phyloP scores from a whole-genome alignment of 2,329 filamentous ascomycete species.

The Exophiala calicioides region DNA sequence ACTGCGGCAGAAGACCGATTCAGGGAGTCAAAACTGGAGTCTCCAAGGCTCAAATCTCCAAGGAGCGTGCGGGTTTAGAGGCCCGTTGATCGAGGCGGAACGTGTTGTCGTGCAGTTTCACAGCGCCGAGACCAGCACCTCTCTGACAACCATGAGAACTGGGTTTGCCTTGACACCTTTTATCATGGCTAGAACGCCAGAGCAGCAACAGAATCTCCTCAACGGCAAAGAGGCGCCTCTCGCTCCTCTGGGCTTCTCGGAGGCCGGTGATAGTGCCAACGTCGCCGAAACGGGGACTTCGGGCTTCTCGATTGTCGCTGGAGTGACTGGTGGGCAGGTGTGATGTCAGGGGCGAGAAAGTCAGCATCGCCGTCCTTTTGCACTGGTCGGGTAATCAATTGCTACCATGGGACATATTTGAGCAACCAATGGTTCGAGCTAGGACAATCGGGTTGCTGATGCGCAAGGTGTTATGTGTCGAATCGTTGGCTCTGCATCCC shows the following conservation, averaged over 20 bases:
- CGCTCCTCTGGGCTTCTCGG: conserved; percentile 55
- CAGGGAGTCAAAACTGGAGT: conserved; percentile 47
- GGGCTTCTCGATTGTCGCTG: conserved; percentile 54
- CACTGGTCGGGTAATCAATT: no score
- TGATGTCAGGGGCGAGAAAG: conserved; percentile 58
- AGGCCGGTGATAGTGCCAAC: conserved; percentile 56
- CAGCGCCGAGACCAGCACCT: conserved; percentile 51
- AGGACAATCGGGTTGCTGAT: conserved; percentile 56
- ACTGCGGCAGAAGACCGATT: conserved; percentile 50
- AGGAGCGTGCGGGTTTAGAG: conserved; percentile 47
- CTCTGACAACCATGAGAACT: conserved; percentile 55
- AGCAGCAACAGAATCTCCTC: conserved; percentile 48
- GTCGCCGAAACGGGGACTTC: conserved; percentile 52
- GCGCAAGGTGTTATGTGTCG: conserved; percentile 57
- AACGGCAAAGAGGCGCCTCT: conserved; percentile 48
- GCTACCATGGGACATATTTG: no score
- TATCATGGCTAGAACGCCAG: conserved; percentile 46
- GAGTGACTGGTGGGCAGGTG: conserved; percentile 52
- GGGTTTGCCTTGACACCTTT: conserved; percentile 56
- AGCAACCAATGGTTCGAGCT: conserved; percentile 57
- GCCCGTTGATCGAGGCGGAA: conserved; percentile 50
- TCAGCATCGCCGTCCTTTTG: conserved; percentile 17
- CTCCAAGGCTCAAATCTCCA: conserved; percentile 51
- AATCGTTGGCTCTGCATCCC: conserved; percentile 32
- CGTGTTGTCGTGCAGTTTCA: conserved; percentile 58